phyloP scores from a whole-genome alignment of 306 rosid species.

The Quercus glauca region DNA sequence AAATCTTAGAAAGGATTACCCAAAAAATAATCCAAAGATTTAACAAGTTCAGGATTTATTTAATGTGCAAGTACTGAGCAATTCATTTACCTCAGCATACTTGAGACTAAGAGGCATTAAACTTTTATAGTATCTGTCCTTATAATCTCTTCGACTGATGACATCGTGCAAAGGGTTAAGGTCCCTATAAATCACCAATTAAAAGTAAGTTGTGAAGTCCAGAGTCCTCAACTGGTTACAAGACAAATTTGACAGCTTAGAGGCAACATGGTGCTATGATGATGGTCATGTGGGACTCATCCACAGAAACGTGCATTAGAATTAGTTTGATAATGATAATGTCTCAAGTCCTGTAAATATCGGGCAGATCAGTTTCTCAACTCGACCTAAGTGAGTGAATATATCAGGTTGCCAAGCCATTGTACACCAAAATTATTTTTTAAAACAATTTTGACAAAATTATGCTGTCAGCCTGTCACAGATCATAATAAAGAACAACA shows the following conservation, averaged over 20 bases:
- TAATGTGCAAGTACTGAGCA: not conserved
- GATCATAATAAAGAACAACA: no score
- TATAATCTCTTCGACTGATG: slow-evolving; percentile 53
- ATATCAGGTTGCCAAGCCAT: no score
- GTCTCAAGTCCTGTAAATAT: not conserved
- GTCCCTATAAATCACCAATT: slow-evolving; percentile 53
- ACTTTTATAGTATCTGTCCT: slow-evolving; percentile 72
- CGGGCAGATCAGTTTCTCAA: not conserved
- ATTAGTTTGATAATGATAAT: not conserved
- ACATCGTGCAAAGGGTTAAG: slow-evolving; percentile 89
- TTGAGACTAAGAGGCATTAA: slow-evolving; percentile 71
- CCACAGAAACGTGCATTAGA: not conserved
- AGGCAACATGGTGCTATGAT: not conserved
- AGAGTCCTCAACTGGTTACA: not conserved
- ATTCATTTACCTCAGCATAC: slow-evolving; percentile 64
- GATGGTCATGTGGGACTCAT: not conserved
- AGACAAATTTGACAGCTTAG: not conserved
- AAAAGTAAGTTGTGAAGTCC: not conserved
- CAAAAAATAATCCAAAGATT: not conserved
- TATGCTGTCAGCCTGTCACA: no score
- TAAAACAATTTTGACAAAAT: no score
- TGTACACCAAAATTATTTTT: no score
- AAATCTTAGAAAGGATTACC: slow-evolving; percentile 30
- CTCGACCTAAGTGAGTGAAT: not conserved
- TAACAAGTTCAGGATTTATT: not conserved